phyloP scores from a whole-genome alignment of 2,329 filamentous ascomycete species.

The Fusarium sp. region DNA sequence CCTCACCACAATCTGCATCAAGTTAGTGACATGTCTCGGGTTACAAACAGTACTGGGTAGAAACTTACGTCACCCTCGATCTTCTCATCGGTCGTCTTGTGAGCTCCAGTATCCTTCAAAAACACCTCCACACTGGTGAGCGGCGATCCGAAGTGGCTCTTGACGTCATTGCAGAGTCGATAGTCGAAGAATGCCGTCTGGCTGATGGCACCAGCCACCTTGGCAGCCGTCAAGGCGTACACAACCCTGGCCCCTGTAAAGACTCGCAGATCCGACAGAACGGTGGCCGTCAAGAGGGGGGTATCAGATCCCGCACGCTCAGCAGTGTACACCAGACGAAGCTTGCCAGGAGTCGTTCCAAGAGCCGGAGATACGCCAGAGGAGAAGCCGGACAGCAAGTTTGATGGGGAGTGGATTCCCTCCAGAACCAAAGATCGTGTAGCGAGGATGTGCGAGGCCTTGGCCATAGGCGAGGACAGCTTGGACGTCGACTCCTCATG shows the following conservation, averaged over 20 bases:
- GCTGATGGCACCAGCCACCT: conserved; percentile 88
- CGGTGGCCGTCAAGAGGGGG: conserved; percentile 73
- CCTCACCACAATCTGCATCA: conserved; percentile 71
- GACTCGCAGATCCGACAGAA: conserved; percentile 84
- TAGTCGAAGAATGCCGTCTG: conserved; percentile 94
- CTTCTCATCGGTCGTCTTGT: conserved; percentile 73
- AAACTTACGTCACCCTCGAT: conserved; percentile 72
- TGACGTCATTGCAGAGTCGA: conserved; percentile 61
- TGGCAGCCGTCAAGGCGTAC: conserved; percentile 84
- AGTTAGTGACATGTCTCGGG: conserved; percentile 18
- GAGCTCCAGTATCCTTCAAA: conserved; percentile 70
- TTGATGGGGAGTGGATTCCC: conserved; percentile 76
- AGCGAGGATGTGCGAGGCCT: conserved; percentile 77
- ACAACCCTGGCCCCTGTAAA: conserved; percentile 84
- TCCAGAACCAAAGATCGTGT: conserved; percentile 74
- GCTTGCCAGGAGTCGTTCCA: conserved; percentile 74
- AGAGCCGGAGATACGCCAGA: conserved; percentile 70
- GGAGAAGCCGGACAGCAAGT: conserved; percentile 60
- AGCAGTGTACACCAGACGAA: conserved; percentile 84
- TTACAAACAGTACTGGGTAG: too few species aligned
- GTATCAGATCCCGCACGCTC: conserved; percentile 74
- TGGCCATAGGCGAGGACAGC: conserved; percentile 72
- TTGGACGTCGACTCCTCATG: conserved; percentile 72
- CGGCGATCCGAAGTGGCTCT: conserved; percentile 83
- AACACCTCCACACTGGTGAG: conserved; percentile 83